A percentile compares a stretch with the other conserved stretches of the same genome.
Evolutionary conservation across 164 flowering plant species (phyloP).

Genomic region (Buxus sempervirens): DNA sequence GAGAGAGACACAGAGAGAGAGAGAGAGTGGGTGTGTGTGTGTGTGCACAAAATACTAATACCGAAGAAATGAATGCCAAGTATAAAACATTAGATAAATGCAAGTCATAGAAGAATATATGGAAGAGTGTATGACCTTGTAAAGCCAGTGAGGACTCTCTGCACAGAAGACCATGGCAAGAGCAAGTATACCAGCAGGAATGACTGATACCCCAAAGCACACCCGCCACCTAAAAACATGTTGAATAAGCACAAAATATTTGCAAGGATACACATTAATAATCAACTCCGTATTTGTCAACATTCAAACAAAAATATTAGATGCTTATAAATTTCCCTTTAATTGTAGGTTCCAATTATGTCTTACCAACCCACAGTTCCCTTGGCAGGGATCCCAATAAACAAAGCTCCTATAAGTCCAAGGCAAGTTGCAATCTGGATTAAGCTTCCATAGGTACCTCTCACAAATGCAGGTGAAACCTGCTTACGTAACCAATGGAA

Average conservation of each 20-base stretch:
- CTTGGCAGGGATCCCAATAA: conserved; percentile 86
- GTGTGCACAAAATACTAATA: too few species aligned
- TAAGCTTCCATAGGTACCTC: conserved; percentile 97
- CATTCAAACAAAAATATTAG: neutral
- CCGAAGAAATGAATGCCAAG: too few species aligned
- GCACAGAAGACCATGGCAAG: conserved; percentile 77
- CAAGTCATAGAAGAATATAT: neutral
- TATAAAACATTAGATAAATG: too few species aligned
- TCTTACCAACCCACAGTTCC: conserved; percentile 73
- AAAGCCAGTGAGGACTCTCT: conserved; percentile 93
- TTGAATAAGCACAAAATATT: neutral
- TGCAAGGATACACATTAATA: neutral
- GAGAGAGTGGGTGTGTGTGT: too few species aligned
- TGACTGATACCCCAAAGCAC: conserved; percentile 85
- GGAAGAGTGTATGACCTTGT: conserved; percentile 51
- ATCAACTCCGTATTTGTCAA: neutral
- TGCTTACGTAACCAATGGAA: conserved; percentile 7
- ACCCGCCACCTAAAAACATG: conserved; percentile 75
- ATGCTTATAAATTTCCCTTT: too few species aligned
- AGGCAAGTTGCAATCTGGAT: conserved; percentile 95
- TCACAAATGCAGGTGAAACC: conserved; percentile 68
- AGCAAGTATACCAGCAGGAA: conserved; percentile 82
- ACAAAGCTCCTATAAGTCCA: conserved; percentile 71
- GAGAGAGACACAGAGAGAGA: too few species aligned
- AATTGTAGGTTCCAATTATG: neutral